Evolutionary conservation across 331 rosid species (phyloP).

Genomic region (Rhamnella rubrinervis): DNA sequence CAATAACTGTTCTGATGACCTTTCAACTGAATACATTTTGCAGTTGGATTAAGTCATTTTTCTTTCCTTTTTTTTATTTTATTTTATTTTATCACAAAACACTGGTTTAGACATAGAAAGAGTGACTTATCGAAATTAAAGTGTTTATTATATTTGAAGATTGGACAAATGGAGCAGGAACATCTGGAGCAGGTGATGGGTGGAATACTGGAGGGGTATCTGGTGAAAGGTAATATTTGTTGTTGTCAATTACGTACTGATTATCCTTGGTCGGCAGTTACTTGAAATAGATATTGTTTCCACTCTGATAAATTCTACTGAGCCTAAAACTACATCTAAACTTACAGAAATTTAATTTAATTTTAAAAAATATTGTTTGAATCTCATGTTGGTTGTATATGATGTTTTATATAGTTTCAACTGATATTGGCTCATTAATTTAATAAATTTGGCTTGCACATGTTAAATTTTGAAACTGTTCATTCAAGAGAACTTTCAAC

Average conservation of each 20-base stretch:
- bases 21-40: conserved; percentile 2
- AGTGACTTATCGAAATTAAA: conserved; percentile 19
- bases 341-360: not conserved
- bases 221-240: conserved; percentile 53
- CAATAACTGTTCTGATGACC: conserved; percentile 17
- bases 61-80: too few species aligned
- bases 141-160: conserved; percentile 42
- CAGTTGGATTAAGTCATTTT: not conserved
- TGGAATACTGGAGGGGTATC: conserved; percentile 73
- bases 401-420: not conserved
- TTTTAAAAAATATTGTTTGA: not conserved
- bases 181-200: conserved; percentile 58
- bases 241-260: not conserved
- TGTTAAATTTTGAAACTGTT: too few species aligned
- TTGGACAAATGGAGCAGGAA: conserved; percentile 70
- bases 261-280: not conserved
- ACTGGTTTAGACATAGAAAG: not conserved
- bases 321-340: not conserved
- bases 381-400: not conserved
- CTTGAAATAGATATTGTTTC: not conserved
- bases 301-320: not conserved
- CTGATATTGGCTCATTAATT: too few species aligned
- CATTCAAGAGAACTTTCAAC: too few species aligned
- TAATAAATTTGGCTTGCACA: too few species aligned
- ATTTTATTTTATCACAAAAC: not conserved